These are phyloP conservation scores for Xanthoconium stramineum DNA, from an alignment of 768 basidiomycete genomes.

Conservation along the genomic window DNA sequence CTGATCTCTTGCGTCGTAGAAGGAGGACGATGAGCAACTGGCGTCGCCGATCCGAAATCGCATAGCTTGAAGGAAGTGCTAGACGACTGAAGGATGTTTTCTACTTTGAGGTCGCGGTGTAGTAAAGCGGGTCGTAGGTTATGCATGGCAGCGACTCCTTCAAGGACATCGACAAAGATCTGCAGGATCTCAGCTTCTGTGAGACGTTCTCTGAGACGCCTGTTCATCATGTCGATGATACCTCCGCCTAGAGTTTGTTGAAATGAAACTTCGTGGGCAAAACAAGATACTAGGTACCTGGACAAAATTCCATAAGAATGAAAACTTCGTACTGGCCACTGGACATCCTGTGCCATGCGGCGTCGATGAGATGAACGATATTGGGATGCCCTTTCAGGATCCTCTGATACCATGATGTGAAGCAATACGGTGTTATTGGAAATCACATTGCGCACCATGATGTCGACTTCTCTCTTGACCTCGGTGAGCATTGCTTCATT, in stretches of 20 bases:
- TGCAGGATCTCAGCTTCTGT: slow-evolving; percentile 96
- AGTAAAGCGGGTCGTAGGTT: slow-evolving; percentile 84
- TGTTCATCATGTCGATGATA: slow-evolving; percentile 99
- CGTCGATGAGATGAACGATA: slow-evolving; percentile 94
- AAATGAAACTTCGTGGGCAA: slow-evolving; percentile 7
- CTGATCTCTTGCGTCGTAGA: slow-evolving; percentile 81
- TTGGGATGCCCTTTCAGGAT: slow-evolving; percentile 90
- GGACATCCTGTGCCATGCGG: slow-evolving; percentile 82
- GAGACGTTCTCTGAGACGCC: slow-evolving; percentile 87
- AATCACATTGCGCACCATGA: slow-evolving; percentile 70
- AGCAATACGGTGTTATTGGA: slow-evolving; percentile 15
- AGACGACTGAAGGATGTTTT: slow-evolving; percentile 93
- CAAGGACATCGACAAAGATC: slow-evolving; percentile 97
- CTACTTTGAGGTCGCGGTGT: slow-evolving; percentile 97
- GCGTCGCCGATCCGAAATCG: slow-evolving; percentile 93
- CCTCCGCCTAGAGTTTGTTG: slow-evolving; percentile 67
- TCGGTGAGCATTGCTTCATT: slow-evolving; percentile 88
- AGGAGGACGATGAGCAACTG: slow-evolving; percentile 67
- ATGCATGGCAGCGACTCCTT: slow-evolving; percentile 97
- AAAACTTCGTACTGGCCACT: slow-evolving; percentile 92
- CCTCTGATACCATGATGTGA: slow-evolving; percentile 53
- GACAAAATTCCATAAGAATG: slow-evolving; percentile 98
- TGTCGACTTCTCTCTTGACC: slow-evolving; percentile 96
- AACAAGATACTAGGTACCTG: slow-evolving; percentile 49
- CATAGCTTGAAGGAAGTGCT: slow-evolving; percentile 89